phyloP scores from a whole-genome alignment of 176 grass and related monocot species.

The Lolium multiflorum region DNA sequence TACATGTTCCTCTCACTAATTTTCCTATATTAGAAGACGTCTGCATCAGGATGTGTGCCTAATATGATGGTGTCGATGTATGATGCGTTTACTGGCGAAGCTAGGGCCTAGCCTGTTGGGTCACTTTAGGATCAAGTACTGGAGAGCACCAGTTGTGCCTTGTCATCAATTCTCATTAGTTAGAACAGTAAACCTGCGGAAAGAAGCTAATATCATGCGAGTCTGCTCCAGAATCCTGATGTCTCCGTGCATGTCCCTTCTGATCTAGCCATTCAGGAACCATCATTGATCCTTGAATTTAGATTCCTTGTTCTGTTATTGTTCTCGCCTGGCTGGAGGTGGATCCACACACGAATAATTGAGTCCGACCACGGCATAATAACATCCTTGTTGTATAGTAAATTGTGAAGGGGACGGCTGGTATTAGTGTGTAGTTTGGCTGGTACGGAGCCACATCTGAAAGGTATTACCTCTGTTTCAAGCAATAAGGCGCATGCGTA shows the following conservation, averaged over 20 bases:
- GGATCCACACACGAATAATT: not conserved
- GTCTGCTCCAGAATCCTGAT: not conserved
- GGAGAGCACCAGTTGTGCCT: not conserved
- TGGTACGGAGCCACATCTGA: no score
- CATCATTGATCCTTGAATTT: not conserved
- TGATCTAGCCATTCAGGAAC: not conserved
- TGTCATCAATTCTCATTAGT: not conserved
- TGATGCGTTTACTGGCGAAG: not conserved
- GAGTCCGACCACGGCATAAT: no score
- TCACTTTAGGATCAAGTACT: conserved; percentile 35
- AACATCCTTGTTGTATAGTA: no score
- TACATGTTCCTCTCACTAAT: conserved; percentile 38
- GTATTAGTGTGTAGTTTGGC: no score
- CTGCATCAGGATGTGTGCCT: conserved; percentile 23
- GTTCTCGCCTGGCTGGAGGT: not conserved
- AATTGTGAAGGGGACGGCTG: no score
- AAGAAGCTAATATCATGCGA: not conserved
- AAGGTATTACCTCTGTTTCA: no score
- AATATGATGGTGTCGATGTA: conserved; percentile 5
- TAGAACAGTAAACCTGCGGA: no score
- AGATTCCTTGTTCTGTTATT: no score
- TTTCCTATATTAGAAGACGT: conserved; percentile 17
- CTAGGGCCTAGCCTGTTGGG: conserved; percentile 30
- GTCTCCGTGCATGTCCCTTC: not conserved
- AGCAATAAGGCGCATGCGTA: no score